These are phyloP conservation scores for Penicillium palitans DNA, from an alignment of 2,329 filamentous ascomycete species.

Conservation along the genomic window DNA sequence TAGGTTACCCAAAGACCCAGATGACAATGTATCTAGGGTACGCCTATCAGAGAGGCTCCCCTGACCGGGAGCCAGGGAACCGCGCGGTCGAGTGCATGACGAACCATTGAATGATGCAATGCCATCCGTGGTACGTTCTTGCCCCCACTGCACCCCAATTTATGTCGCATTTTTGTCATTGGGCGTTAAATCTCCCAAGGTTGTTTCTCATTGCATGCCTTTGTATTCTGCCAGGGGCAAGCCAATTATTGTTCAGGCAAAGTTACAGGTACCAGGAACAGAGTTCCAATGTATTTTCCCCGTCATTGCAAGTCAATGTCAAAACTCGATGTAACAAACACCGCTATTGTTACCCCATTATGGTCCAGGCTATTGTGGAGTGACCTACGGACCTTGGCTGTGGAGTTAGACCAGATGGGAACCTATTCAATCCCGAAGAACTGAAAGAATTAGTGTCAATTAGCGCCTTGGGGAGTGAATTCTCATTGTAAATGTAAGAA, in stretches of 20 bases:
- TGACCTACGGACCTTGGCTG: constrained; percentile 4
- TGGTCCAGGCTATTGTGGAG: constrained; percentile 18
- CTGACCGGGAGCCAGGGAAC: constrained; percentile 7
- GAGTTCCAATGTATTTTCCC: not conserved
- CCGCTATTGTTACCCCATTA: constrained; percentile 8
- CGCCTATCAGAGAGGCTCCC: constrained; percentile 3
- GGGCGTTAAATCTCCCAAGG: too few relatives aligned
- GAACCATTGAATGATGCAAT: constrained; percentile 1
- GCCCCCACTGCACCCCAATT: not conserved
- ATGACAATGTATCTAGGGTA: not conserved
- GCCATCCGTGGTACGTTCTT: not conserved
- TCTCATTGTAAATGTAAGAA: constrained; percentile 1
- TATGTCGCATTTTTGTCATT: not conserved
- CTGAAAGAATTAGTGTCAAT: not conserved
- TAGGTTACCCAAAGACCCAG: not conserved
- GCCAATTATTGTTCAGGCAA: constrained; percentile 1
- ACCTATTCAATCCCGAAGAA: not conserved
- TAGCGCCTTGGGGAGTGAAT: not conserved
- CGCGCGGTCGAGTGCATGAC: not conserved
- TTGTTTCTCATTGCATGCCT: not conserved
- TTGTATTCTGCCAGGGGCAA: constrained; percentile 7
- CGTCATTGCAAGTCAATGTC: not conserved
- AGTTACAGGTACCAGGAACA: not conserved
- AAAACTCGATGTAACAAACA: not conserved
- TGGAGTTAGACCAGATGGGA: constrained; percentile 11